Evolutionary conservation across 306 rosid genomes (phyloP).

Genomic region (Fragaria vesca): DNA sequence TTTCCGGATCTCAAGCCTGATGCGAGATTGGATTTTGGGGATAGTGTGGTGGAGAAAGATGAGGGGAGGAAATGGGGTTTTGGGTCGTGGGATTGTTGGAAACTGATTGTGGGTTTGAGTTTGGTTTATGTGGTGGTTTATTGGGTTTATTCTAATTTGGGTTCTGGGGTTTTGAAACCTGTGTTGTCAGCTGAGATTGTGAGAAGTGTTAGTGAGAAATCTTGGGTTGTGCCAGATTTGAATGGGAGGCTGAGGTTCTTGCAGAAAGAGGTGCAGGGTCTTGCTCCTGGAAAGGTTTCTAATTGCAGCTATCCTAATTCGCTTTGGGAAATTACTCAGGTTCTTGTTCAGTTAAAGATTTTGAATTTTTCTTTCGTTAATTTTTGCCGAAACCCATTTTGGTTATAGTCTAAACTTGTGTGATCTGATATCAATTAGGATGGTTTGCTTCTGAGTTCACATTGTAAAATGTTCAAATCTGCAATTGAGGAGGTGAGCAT

Average conservation of each 20-base stretch:
- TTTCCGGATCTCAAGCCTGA: conserved; percentile 37
- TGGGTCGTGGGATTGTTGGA: conserved; percentile 20
- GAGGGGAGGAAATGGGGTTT: conserved; percentile 23
- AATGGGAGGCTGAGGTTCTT: conserved; percentile 61
- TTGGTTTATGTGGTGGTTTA: conserved; percentile 37
- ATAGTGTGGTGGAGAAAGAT: conserved; percentile 2
- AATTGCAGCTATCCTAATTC: conserved; percentile 55
- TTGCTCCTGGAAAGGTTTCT: conserved; percentile 45
- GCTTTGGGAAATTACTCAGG: conserved; percentile 72
- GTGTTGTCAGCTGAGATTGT: conserved; percentile 41
- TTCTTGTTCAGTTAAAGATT: conserved; percentile 5
- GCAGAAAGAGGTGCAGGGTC: conserved; percentile 52
- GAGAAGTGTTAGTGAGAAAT: conserved; percentile 48
- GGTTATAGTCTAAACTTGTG: background rate
- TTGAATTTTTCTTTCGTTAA: background rate
- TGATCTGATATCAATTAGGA: conserved; percentile 37
- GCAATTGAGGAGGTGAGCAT: conserved; percentile 64
- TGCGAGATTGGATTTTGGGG: conserved; percentile 27
- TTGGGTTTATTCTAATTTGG: conserved; percentile 31
- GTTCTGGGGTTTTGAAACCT: conserved; percentile 41
- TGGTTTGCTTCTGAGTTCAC: conserved; percentile 64
- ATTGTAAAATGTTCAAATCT: conserved; percentile 69
- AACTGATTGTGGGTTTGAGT: conserved; percentile 35
- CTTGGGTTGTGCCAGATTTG: conserved; percentile 43
- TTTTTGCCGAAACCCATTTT: background rate